These are phyloP conservation scores for Naganishia liquefaciens DNA, from an alignment of 1,284 basidiomycete genomes.

Conservation along the genomic window DNA sequence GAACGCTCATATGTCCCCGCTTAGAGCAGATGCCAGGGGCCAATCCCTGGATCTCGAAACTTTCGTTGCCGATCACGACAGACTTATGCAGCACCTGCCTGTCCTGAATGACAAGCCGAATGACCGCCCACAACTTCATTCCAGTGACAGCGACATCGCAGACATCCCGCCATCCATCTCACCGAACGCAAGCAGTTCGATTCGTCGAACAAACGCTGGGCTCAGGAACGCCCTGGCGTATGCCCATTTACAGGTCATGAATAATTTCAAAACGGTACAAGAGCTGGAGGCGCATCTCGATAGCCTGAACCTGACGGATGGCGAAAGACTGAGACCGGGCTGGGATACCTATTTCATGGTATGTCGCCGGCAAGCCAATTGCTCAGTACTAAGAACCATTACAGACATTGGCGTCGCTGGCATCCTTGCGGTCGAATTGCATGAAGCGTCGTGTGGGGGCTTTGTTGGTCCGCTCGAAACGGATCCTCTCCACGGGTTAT, in stretches of 20 bases:
- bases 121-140: no score
- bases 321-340: conserved; percentile 73
- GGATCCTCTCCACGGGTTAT: conserved; percentile 95
- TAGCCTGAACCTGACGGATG: conserved; percentile 66
- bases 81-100: conserved; percentile 48
- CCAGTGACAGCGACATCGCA: conserved; percentile 28
- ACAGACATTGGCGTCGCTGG: conserved; percentile 80
- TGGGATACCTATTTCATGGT: conserved; percentile 98
- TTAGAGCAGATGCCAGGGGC: not conserved
- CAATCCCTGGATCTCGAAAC: conserved; percentile 63
- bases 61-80: conserved; percentile 67
- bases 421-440: conserved; percentile 84
- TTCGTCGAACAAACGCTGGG: conserved; percentile 36
- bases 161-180: conserved; percentile 31
- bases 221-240: conserved; percentile 47
- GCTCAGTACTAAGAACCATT: not conserved
- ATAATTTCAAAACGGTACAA: conserved; percentile 64
- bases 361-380: conserved; percentile 36
- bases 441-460: conserved; percentile 98
- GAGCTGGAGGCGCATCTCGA: conserved; percentile 68
- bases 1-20: no score
- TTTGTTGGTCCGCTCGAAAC: conserved; percentile 74
- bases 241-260: conserved; percentile 67
- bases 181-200: not conserved
- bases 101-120: conserved; percentile 55